These are phyloP conservation scores for Hippophae tibetana DNA, from an alignment of 306 rosid genomes.

Conservation along the genomic window DNA sequence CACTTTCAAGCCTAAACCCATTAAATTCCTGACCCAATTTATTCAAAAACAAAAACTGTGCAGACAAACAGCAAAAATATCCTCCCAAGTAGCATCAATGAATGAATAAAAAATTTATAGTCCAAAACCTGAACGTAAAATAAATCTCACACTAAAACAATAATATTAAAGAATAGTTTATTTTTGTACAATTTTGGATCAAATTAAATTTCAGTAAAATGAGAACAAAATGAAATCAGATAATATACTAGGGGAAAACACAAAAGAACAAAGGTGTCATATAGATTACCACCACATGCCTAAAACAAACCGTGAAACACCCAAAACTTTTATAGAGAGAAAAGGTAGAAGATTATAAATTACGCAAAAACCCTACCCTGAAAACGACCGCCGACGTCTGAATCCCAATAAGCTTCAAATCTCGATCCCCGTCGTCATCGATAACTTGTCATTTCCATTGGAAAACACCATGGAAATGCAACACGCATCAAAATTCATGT, in stretches of 20 bases:
- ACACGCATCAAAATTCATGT: too few relatives aligned
- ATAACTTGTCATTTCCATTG: conserved; percentile 7
- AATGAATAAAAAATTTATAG: background rate
- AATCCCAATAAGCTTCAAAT: conserved; percentile 19
- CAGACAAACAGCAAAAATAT: background rate
- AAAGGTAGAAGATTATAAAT: conserved; percentile 1
- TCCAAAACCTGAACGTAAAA: conserved; percentile 12
- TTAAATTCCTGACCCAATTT: conserved; percentile 13
- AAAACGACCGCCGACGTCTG: conserved; percentile 24
- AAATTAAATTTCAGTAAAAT: conserved; percentile 18
- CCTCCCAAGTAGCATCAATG: conserved; percentile 9
- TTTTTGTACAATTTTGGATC: background rate
- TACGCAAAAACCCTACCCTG: conserved; percentile 26
- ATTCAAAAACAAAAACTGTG: background rate
- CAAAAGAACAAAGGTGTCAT: background rate
- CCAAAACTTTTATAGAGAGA: conserved; percentile 13
- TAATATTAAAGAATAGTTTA: conserved; percentile 7
- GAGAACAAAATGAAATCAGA: conserved; percentile 17
- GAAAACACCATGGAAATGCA: background rate
- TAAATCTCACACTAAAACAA: conserved; percentile 12
- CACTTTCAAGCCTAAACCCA: conserved; percentile 16
- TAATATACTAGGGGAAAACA: conserved; percentile 14
- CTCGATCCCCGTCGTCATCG: conserved; percentile 22
- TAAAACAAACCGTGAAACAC: conserved; percentile 22
- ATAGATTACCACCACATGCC: conserved; percentile 24